These are phyloP conservation scores for Chytriomyces sp. DNA, from an alignment of 192 early-diverging fungal genomes.

Conservation along the genomic window DNA sequence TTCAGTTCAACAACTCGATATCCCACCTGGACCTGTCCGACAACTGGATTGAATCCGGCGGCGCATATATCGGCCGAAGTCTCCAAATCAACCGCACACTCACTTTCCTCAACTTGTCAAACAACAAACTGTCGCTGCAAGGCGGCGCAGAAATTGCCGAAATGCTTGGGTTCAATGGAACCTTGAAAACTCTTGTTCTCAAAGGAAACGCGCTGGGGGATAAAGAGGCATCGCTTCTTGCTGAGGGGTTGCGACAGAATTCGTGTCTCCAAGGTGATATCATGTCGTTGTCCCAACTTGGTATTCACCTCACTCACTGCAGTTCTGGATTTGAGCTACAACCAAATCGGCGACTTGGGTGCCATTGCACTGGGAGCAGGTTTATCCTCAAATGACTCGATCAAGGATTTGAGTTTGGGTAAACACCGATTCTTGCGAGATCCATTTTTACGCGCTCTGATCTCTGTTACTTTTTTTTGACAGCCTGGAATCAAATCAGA, in stretches of 20 bases:
- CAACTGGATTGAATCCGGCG: conserved; percentile 56
- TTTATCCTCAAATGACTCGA: conserved; percentile 45
- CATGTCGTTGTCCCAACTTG: background rate
- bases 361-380: conserved; percentile 56
- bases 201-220: conserved; percentile 55
- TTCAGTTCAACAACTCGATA: conserved; percentile 44
- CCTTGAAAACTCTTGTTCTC: conserved; percentile 51
- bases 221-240: conserved; percentile 51
- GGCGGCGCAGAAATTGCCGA: conserved; percentile 49
- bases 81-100: conserved; percentile 52
- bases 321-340: conserved; percentile 59
- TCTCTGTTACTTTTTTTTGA: background rate
- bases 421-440: background rate
- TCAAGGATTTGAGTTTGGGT: conserved; percentile 59
- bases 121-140: conserved; percentile 48
- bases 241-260: conserved; percentile 56
- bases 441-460: background rate
- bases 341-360: conserved; percentile 58
- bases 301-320: background rate
- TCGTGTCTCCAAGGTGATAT: conserved; percentile 46
- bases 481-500: conserved; percentile 56
- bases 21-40: conserved; percentile 50
- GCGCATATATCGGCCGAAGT: conserved; percentile 43
- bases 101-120: conserved; percentile 43
- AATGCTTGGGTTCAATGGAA: conserved; percentile 55